These are phyloP conservation scores for Leishmania braziliensis DNA, from an alignment of 208 protist species.

Conservation along the genomic window DNA sequence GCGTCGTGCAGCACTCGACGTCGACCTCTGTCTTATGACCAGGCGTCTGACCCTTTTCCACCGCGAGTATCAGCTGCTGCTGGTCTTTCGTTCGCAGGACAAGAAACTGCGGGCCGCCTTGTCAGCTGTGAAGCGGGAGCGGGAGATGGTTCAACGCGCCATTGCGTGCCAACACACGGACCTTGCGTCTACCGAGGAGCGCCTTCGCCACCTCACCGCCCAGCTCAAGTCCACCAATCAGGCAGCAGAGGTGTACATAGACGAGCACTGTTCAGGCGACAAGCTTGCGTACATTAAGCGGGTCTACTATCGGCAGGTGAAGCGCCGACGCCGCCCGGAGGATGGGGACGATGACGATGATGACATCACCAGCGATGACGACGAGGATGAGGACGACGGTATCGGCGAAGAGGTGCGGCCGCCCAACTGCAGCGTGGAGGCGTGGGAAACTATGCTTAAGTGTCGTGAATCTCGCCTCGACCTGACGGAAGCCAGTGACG, in stretches of 20 bases:
- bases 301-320: constrained; percentile 94
- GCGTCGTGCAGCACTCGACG: constrained; percentile 89
- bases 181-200: constrained; percentile 43
- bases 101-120: constrained; percentile 68
- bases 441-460: constrained; percentile 88
- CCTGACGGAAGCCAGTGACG: constrained; percentile 81
- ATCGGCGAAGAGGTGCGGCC: constrained; percentile 93
- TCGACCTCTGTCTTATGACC: constrained; percentile 94
- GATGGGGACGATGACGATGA: constrained; percentile 83
- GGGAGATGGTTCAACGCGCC: constrained; percentile 64
- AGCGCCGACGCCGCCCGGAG: constrained; percentile 68
- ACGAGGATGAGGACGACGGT: constrained; percentile 89
- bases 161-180: constrained; percentile 63
- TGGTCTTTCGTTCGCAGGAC: constrained; percentile 94
- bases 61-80: constrained; percentile 94
- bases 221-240: constrained; percentile 72
- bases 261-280: constrained; percentile 72
- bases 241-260: constrained; percentile 85
- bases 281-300: constrained; percentile 79
- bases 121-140: constrained; percentile 50
- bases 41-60: constrained; percentile 92
- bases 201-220: constrained; percentile 70
- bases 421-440: constrained; percentile 73
- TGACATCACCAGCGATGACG: constrained; percentile 86
- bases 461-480: constrained; percentile 93